Conservation (phyloP, 805 yeast species). For the Metschnikowia corniflorae region DNA sequence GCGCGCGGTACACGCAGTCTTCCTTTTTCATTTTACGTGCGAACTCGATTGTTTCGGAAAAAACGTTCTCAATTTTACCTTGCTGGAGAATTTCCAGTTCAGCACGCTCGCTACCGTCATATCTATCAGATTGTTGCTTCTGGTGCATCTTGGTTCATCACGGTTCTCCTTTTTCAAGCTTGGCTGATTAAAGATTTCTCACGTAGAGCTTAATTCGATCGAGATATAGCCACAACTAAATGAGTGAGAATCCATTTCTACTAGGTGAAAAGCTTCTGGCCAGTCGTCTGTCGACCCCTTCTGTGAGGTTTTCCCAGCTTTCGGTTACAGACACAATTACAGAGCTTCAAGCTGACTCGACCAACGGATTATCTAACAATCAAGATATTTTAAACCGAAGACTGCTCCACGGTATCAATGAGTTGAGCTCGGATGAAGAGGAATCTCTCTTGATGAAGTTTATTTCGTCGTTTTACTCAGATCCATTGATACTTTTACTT, state of each 20-base stretch:
- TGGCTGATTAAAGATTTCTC: no score
- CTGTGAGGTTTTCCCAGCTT: conserved; percentile 59
- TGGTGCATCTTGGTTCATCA: no score
- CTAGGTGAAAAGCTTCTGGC: conserved; percentile 19
- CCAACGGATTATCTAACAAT: conserved; percentile 58
- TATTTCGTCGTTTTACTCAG: conserved; percentile 76
- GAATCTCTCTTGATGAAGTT: conserved; percentile 74
- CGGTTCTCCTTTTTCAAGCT: no score
- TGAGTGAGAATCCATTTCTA: conserved; percentile 42
- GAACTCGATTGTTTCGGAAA: no score
- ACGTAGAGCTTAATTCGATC: no score
- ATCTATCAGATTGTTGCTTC: no score
- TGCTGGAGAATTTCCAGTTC: no score
- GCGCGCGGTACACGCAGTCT: no score
- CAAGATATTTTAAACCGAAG: conserved; percentile 75
- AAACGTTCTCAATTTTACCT: no score
- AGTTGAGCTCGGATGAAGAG: conserved; percentile 69
- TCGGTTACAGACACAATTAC: conserved; percentile 62
- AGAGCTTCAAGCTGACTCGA: conserved; percentile 59
- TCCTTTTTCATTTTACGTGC: no score
- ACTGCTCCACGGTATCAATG: conserved; percentile 76
- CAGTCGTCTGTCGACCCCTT: conserved; percentile 42
- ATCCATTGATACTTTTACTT: conserved; percentile 82
- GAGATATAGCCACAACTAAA: conserved; percentile 13
- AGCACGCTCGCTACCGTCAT: no score